Evolutionary conservation across 129 eudicot species (phyloP).

Genomic region (Tagetes erecta): DNA sequence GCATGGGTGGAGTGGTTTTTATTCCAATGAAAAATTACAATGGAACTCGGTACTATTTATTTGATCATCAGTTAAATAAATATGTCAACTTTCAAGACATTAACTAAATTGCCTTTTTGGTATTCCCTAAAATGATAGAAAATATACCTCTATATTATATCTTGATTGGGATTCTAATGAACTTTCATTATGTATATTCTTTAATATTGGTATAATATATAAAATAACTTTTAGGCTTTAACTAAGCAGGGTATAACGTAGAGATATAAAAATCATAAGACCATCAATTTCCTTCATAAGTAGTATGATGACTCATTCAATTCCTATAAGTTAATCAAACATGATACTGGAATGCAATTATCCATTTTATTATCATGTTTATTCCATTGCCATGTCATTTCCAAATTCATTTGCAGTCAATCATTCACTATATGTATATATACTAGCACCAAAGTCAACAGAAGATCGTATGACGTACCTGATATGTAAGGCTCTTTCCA

Average conservation of each 20-base stretch:
- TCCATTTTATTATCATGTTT: neutral
- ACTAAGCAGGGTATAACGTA: neutral
- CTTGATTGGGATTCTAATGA: neutral
- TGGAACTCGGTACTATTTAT: neutral
- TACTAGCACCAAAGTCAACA: conserved; percentile 4
- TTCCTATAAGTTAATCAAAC: neutral
- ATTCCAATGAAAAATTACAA: neutral
- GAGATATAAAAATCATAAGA: neutral
- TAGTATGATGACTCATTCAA: neutral
- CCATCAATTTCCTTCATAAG: neutral
- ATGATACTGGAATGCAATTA: neutral
- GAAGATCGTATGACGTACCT: conserved; percentile 43
- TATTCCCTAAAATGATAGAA: neutral
- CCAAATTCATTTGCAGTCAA: neutral
- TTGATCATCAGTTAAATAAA: neutral
- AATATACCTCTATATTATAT: neutral
- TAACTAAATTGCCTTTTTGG: neutral
- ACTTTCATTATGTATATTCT: neutral
- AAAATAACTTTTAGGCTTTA: neutral
- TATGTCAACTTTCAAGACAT: neutral
- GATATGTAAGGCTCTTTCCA: conserved; percentile 94
- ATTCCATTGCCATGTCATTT: neutral
- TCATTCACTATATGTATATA: neutral
- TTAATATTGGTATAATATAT: neutral
- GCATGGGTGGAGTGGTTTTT: neutral